Conservation (phyloP, 352 stramenopile genomes). For the Phytopythium cucurbitacearum region DNA sequence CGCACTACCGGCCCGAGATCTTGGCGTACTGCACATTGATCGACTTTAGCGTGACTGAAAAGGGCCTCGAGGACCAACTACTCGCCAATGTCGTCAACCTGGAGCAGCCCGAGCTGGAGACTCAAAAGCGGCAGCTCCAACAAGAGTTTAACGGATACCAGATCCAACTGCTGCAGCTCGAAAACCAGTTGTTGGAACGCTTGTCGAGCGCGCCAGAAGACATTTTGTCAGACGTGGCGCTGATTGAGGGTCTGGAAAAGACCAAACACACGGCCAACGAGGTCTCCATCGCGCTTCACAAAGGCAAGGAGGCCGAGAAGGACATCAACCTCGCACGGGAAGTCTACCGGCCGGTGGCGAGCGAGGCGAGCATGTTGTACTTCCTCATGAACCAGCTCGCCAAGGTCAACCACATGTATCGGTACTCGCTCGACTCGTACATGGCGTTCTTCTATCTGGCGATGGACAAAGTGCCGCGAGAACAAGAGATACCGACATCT, state of each 20-base stretch:
- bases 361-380: slow-evolving; percentile 90
- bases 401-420: slow-evolving; percentile 92
- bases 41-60: slow-evolving; percentile 93
- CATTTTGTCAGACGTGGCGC: slow-evolving; percentile 86
- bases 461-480: slow-evolving; percentile 57
- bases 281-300: slow-evolving; percentile 74
- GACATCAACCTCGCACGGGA: slow-evolving; percentile 91
- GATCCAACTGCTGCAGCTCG: slow-evolving; percentile 87
- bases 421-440: slow-evolving; percentile 91
- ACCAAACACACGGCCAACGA: slow-evolving; percentile 90
- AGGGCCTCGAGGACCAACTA: slow-evolving; percentile 88
- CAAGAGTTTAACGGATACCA: slow-evolving; percentile 92
- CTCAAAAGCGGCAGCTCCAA: slow-evolving; percentile 83
- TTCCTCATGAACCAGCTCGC: slow-evolving; percentile 89
- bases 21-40: slow-evolving; percentile 91
- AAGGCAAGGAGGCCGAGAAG: slow-evolving; percentile 85
- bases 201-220: slow-evolving; percentile 91
- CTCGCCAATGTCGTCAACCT: slow-evolving; percentile 87
- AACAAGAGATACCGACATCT: neutral
- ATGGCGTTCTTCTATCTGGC: slow-evolving; percentile 87
- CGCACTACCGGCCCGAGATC: slow-evolving; percentile 91
- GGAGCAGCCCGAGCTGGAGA: slow-evolving; percentile 87
- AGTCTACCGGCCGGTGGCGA: slow-evolving; percentile 86
- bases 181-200: slow-evolving; percentile 87
- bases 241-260: slow-evolving; percentile 91